Evolutionary conservation across 2,329 filamentous ascomycete species (phyloP).

Genomic region (Acrocalymma vagum): DNA sequence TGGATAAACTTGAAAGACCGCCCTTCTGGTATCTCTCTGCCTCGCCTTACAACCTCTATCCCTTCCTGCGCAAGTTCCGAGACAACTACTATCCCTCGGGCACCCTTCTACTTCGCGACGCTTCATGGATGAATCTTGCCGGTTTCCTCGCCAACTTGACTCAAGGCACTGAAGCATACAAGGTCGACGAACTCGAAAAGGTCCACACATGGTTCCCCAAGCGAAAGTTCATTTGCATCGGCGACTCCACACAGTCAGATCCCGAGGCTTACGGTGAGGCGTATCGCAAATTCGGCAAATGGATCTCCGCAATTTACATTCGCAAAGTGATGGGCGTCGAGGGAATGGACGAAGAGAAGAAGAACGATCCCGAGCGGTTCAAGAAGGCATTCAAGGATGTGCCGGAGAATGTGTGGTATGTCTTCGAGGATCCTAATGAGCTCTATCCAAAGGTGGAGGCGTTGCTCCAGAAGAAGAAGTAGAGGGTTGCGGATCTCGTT

Average conservation of each 20-base stretch:
- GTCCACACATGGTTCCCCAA: conserved; percentile 81
- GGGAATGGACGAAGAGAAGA: conserved; percentile 77
- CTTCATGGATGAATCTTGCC: conserved; percentile 83
- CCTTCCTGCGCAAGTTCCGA: conserved; percentile 81
- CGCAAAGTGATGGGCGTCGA: conserved; percentile 82
- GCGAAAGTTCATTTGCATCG: conserved; percentile 82
- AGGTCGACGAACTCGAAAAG: conserved; percentile 79
- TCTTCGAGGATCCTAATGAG: conserved; percentile 82
- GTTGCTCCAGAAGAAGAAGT: conserved; percentile 28
- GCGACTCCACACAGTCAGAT: conserved; percentile 91
- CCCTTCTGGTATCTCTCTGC: conserved; percentile 94
- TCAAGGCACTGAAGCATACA: conserved; percentile 84
- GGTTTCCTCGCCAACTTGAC: conserved; percentile 83
- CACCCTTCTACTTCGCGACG: conserved; percentile 84
- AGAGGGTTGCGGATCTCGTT: not conserved
- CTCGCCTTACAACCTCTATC: conserved; percentile 93
- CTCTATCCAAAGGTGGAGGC: conserved; percentile 53
- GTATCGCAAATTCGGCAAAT: conserved; percentile 72
- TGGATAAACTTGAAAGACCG: conserved; percentile 64
- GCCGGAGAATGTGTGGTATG: conserved; percentile 75
- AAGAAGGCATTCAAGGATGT: conserved; percentile 82
- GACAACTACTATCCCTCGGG: conserved; percentile 76
- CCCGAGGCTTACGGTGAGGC: conserved; percentile 89
- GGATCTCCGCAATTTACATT: conserved; percentile 86
- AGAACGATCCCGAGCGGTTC: conserved; percentile 73